Base-by-base conservation (phyloP, 305 asterid species). In the Fraxinus latifolia region DNA sequence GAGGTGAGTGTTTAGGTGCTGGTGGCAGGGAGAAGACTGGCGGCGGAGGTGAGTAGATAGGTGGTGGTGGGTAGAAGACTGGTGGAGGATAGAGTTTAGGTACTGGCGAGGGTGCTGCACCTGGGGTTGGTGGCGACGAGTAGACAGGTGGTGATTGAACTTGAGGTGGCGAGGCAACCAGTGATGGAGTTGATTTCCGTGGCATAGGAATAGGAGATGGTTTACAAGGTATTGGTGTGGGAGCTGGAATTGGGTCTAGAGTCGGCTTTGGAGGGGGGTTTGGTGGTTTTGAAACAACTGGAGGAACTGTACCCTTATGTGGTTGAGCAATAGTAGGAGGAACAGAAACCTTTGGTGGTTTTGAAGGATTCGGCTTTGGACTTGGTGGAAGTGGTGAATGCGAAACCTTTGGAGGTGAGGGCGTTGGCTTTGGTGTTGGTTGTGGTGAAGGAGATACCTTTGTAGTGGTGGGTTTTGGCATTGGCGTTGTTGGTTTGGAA, bases 301-400 rank as follows among this genome's bases (percentile, higher is more conserved):
- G 67, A 0, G 76, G 55, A 44, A 12, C n/a, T 12, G n/a, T 44
- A 44, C 55, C 55, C 17, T 12, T 44, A 44, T 11, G 33, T 25
- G 85, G 77, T 80, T 23, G 17, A 86, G 82, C 11, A 86, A 70
- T 34, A 89, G 90, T 8, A 87, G 65, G 60, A 4, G 70, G 23
- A 77, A 79, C 12, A 15, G 21, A 44, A 44, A 12, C 55, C 55
- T 44, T 44, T 0, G 65, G 19, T 4, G 81, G 80, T 25, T 82
- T 78, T 2, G 79, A 11, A 9, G 80, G 83, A 1, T 85, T 86
- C 5, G 87, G 86, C 0, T 42, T 29, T 23, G 36, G 77, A 47
- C 33, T 58, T 4, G 80, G 58, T 14, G 39, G 3, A 21, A 76
- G 74, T 32, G 47, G 34, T 37, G 84, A 79, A 65, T 14, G 36